Conservation (phyloP, 345 rosid genomes). For the Fremontodendron californicum region DNA sequence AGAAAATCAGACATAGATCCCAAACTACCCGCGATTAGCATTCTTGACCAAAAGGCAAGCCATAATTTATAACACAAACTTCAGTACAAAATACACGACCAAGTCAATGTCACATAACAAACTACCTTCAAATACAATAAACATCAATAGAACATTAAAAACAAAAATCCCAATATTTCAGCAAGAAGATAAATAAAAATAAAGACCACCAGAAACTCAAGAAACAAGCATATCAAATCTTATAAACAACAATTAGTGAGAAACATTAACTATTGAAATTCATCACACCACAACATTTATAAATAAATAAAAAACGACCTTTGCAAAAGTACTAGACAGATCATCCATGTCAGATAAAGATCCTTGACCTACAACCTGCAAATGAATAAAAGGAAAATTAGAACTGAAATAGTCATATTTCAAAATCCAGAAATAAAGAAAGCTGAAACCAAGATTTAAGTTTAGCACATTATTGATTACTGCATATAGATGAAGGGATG, state of each 20-base stretch:
- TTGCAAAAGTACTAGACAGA: conserved; percentile 82
- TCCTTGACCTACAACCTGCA: conserved; percentile 58
- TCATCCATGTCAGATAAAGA: conserved; percentile 82
- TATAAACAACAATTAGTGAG: neutral
- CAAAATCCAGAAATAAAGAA: neutral
- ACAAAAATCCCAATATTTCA: neutral
- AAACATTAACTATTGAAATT: neutral
- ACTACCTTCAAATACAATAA: neutral
- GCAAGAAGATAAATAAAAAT: neutral
- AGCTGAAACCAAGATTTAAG: neutral
- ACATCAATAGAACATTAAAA: neutral
- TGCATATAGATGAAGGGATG: neutral
- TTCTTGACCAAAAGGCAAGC: neutral
- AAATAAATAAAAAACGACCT: conserved; percentile 42
- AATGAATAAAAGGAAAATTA: conserved; percentile 10
- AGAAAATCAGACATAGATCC: neutral
- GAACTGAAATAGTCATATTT: neutral
- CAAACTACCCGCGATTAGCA: neutral
- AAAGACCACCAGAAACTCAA: neutral
- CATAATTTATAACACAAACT: neutral
- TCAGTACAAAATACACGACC: neutral
- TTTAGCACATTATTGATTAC: neutral
- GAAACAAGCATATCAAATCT: neutral
- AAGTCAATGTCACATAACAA: neutral
- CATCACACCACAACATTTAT: neutral